Evolutionary conservation across 345 rosid species (phyloP), one percentile per base, ranked within the genome.

Genomic region (Moringa oleifera): DNA sequence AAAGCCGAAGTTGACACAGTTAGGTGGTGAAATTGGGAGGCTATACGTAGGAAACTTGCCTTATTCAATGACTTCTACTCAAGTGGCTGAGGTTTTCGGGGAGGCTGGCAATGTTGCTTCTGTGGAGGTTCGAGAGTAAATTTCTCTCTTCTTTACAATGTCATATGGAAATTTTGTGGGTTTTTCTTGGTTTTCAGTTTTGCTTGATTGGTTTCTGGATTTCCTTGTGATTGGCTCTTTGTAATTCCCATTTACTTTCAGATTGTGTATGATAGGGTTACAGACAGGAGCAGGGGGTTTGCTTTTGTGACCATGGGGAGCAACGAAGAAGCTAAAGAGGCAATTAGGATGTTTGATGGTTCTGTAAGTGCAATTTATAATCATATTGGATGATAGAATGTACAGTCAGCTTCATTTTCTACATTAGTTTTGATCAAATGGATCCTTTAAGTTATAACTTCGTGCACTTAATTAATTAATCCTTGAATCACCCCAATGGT

Each of bases 211-310:
- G 21, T 5, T 18, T 50, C 6, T 37, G 18, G 16, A 15, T 20
- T 23, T 16, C 7, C 23, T 24, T 28, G 46, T 57, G 23, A 20
- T 47, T 41, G 18, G 16, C 9, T 56, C 64, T 61, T 5, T 53
- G 11, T 28, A 23, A 20, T 50, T n/a, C n/a, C n/a, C n/a, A n/a
- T n/a, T n/a, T n/a, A 52, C 25, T 19, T 36, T 46, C 61, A 94
- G 99, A 80, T 88, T 73, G 92, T 90, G 9, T 82, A 85, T 55
- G 86, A 88, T 78, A 78, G 88, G 70, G 88, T 81, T 11, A 90
- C 91, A 5, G 96, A 88, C 63, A 85, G 97, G 81, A 94, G 99
- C 89, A 88, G 99, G 66, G 99, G 97, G 7, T 94, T 94, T 61
- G 99, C 81, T 15, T 90, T 94, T 68, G 90, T 90, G 6, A 80